These are phyloP conservation scores for Diphasiastrum complanatum DNA, from an alignment of 83 land plant genomes.

Conservation along the genomic window DNA sequence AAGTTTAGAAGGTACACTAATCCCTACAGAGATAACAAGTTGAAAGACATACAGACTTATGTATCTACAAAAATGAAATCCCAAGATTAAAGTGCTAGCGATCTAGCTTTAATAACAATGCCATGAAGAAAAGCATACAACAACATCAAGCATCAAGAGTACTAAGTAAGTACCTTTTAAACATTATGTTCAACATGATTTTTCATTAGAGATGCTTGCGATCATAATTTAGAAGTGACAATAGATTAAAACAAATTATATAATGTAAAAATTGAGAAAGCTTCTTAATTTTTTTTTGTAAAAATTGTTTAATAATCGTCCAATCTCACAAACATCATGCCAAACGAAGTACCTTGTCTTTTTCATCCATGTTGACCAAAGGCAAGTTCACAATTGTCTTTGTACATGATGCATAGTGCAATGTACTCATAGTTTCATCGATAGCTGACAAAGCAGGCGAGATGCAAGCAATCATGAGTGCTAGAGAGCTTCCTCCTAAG, in stretches of 20 bases:
- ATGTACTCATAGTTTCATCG: conserved; percentile 37
- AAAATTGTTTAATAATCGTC: not conserved
- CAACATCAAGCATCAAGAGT: too few relatives aligned
- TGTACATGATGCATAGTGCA: conserved; percentile 42
- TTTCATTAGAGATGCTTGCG: too few relatives aligned
- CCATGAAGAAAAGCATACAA: too few relatives aligned
- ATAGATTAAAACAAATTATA: not conserved
- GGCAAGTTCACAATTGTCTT: conserved; percentile 38
- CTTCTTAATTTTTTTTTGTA: not conserved
- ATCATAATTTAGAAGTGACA: too few relatives aligned
- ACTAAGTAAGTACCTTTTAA: too few relatives aligned
- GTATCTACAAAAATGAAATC: too few relatives aligned
- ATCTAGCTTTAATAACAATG: too few relatives aligned
- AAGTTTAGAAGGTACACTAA: too few relatives aligned
- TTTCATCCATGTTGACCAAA: conserved; percentile 34
- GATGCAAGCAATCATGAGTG: conserved; percentile 40
- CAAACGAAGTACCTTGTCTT: conserved; percentile 30
- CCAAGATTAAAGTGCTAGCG: too few relatives aligned
- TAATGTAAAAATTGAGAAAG: not conserved
- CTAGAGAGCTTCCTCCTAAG: conserved; percentile 39
- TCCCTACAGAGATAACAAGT: too few relatives aligned
- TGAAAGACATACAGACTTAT: too few relatives aligned
- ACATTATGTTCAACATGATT: too few relatives aligned
- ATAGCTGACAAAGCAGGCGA: conserved; percentile 36
- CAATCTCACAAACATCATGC: not conserved